phyloP scores from a whole-genome alignment of 345 rosid species.

The Salix suchowensis region DNA sequence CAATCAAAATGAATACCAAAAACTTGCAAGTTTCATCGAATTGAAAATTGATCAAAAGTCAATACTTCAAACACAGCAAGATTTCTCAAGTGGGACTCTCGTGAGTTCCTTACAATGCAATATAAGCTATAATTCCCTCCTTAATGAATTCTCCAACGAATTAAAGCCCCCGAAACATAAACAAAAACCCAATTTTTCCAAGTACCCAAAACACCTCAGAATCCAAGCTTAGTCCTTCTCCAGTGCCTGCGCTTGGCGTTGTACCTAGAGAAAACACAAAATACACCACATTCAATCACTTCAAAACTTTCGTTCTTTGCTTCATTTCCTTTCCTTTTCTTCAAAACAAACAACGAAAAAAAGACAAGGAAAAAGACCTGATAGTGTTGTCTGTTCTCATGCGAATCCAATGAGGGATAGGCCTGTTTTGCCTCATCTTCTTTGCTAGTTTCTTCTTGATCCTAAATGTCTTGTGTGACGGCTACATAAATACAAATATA shows the following conservation, averaged over 20 bases:
- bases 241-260: conserved; percentile 35
- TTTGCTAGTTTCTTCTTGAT: conserved; percentile 75
- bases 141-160: too few species aligned
- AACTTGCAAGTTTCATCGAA: too few species aligned
- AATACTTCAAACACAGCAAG: too few species aligned
- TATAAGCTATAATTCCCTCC: too few species aligned
- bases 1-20: too few species aligned
- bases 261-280: conserved; percentile 11
- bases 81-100: too few species aligned
- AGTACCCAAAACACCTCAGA: conserved; percentile 7
- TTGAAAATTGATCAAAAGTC: too few species aligned
- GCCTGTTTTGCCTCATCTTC: conserved; percentile 82
- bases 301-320: background rate
- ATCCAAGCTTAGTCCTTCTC: conserved; percentile 35
- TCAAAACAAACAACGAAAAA: background rate
- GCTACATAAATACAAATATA: conserved; percentile 34
- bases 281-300: background rate
- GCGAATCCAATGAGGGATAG: conserved; percentile 72
- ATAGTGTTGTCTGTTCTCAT: conserved; percentile 66
- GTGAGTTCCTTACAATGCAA: too few species aligned
- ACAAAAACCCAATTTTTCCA: too few species aligned
- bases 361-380: conserved; percentile 24
- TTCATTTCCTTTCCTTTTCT: background rate
- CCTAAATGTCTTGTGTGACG: conserved; percentile 87
- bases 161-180: background rate